Conservation (phyloP, 2,329 filamentous ascomycete species). For the Pseudogymnoascus sp. region DNA sequence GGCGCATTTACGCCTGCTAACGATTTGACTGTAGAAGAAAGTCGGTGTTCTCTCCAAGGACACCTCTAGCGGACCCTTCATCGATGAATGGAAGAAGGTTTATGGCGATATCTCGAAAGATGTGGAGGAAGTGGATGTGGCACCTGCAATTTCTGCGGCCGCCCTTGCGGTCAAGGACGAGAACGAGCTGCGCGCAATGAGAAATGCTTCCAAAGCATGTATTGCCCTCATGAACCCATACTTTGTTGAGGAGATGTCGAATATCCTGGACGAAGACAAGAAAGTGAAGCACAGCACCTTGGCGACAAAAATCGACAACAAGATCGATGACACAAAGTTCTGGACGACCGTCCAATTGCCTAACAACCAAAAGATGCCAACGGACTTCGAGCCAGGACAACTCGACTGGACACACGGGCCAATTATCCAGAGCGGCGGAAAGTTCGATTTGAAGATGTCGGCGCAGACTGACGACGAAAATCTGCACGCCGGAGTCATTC, state of each 20-base stretch:
- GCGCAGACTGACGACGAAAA: constrained; percentile 72
- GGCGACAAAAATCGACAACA: constrained; percentile 79
- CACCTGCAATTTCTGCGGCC: constrained; percentile 68
- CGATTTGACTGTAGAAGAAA: constrained; percentile 57
- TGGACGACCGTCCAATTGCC: constrained; percentile 73
- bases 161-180: constrained; percentile 93
- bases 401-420: constrained; percentile 93
- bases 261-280: constrained; percentile 90
- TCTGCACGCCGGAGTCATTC: constrained; percentile 86
- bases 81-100: constrained; percentile 89
- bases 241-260: constrained; percentile 97
- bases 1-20: background rate
- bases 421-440: constrained; percentile 88
- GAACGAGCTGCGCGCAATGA: constrained; percentile 86
- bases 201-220: constrained; percentile 88
- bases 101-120: constrained; percentile 75
- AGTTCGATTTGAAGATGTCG: constrained; percentile 80
- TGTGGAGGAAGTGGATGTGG: constrained; percentile 80
- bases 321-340: constrained; percentile 89
- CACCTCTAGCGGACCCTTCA: constrained; percentile 75
- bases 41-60: constrained; percentile 83
- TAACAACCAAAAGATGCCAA: constrained; percentile 66
- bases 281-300: constrained; percentile 87
- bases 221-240: constrained; percentile 93
- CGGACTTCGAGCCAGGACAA: constrained; percentile 78